Evolutionary conservation across 352 stramenopile genomes (phyloP), one percentile per base, ranked within the genome.

Genomic region (Phytophthora hibernalis): DNA sequence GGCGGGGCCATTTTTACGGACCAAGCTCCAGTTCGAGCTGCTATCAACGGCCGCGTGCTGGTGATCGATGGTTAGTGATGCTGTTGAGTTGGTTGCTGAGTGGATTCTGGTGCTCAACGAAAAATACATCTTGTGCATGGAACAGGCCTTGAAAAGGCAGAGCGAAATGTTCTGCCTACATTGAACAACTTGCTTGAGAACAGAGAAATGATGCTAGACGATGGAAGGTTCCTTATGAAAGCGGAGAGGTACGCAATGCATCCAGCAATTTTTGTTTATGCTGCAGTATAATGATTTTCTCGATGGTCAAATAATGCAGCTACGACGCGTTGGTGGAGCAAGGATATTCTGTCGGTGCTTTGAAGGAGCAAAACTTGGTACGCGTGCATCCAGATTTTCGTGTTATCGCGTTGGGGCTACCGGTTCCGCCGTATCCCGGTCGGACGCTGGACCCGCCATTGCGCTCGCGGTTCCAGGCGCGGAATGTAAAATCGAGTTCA

Each of bases 171-270:
- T 1, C 76, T 99, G 28, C 97, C 97, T 0, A 98, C 96, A n/a
- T 70, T 99, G 12, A 99, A 99, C 71, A 99, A 99, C 70, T 65
- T 99, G 30, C 79, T 99, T 8, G 97, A 99, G 71, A 98, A 99
- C 70, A 74, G 96, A 53, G 95, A 98, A 56, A 95, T 99, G 80
- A 91, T 87, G 24, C 74, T 99, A 30, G 97, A 99, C 54, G 96
- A 99, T 71, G 96, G 96, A 4, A 82, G 84, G 7, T 96, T 98
- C 44, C 79, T 99, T 10, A 90, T 98, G 83, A 92, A 92, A 57
- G 84, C 86, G 3, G 85, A 91, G 59, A 94, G 83, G 79, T 88
- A 68, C 54, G n/a, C 18, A n/a, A n/a, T n/a, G n/a, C n/a, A n/a
- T n/a, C n/a, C n/a, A n/a, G n/a, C n/a, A n/a, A n/a, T n/a, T n/a